Evolutionary conservation across 306 rosid genomes (phyloP).

Genomic region (Geum urbanum): DNA sequence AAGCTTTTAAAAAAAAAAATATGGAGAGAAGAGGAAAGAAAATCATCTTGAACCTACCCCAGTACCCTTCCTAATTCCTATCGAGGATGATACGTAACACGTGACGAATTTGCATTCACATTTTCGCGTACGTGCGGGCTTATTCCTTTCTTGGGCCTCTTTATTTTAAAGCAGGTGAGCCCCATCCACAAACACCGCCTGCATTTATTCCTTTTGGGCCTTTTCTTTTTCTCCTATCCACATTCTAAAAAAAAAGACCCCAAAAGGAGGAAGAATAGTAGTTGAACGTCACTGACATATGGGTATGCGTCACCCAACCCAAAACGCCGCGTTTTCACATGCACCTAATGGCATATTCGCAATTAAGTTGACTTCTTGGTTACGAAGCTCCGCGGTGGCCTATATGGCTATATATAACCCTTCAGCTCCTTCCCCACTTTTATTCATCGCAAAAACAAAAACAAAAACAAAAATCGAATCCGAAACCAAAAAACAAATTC

Average conservation of each 20-base stretch:
- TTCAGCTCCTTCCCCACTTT: neutral
- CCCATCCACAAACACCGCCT: neutral
- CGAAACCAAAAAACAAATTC: neutral
- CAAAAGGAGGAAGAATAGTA: neutral
- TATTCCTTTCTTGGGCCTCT: neutral
- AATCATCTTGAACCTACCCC: no score
- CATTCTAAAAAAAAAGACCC: neutral
- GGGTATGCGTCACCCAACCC: neutral
- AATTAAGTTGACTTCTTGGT: constrained; percentile 4
- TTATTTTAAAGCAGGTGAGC: neutral
- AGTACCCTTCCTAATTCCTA: no score
- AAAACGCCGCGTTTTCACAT: neutral
- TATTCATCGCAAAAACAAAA: neutral
- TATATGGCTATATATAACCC: constrained; percentile 8
- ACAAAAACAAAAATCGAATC: neutral
- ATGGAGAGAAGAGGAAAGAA: no score
- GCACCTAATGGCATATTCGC: neutral
- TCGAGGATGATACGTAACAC: neutral
- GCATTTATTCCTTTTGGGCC: neutral
- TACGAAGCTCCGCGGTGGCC: neutral
- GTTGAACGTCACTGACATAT: neutral
- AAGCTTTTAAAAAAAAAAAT: no score
- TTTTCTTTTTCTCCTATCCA: neutral
- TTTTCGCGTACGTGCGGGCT: neutral
- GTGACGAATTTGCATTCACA: neutral